A percentile compares a stretch with the other conserved stretches of the same genome.
Conservation (phyloP, 345 rosid species). For the Syzygium grande region DNA sequence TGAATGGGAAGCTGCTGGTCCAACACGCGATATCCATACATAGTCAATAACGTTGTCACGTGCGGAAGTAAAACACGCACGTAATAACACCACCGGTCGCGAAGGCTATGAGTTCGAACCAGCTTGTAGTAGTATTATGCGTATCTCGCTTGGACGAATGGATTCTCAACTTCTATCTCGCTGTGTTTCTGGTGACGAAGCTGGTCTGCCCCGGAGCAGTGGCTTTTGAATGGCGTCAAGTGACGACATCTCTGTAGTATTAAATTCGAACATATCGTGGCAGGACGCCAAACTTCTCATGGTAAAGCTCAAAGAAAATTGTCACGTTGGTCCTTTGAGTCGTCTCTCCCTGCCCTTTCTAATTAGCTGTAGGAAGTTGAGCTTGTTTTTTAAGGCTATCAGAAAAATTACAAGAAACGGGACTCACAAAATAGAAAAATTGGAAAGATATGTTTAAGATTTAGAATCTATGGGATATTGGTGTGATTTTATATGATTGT, state of each 20-base stretch:
- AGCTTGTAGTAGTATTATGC: neutral
- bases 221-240: neutral
- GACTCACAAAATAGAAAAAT: neutral
- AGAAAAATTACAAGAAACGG: neutral
- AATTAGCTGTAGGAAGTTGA: neutral
- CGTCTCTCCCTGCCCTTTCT: neutral
- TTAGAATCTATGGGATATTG: too few relatives aligned
- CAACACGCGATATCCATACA: neutral
- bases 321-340: neutral
- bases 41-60: neutral
- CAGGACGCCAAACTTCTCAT: neutral
- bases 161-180: neutral
- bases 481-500: too few relatives aligned
- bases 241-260: neutral
- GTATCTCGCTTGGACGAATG: neutral
- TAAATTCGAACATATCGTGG: neutral
- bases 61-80: neutral
- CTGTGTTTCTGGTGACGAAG: neutral
- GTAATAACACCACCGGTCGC: neutral
- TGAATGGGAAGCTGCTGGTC: neutral
- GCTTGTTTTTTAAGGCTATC: rapidly evolving
- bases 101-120: neutral
- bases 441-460: too few relatives aligned
- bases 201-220: neutral
- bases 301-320: neutral